A percentile compares a stretch with the other conserved stretches of the same genome.
Evolutionary conservation across 75 land plant species (phyloP).

Genomic region (Cryptomeria japonica): DNA sequence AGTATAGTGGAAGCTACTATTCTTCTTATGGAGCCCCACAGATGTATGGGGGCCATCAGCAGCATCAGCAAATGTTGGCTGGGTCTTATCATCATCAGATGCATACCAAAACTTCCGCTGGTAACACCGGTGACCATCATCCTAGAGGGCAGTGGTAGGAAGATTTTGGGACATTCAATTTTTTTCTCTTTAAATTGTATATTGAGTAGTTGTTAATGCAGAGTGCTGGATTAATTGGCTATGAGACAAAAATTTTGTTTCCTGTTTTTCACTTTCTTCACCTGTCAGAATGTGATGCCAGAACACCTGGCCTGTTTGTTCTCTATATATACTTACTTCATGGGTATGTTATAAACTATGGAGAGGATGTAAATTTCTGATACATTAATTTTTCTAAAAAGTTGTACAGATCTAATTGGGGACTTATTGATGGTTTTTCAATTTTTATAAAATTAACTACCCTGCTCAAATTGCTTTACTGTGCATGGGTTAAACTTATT

Average conservation of each 20-base stretch:
- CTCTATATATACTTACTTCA: neutral
- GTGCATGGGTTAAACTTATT: neutral
- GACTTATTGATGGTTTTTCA: neutral
- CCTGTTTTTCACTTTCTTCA: neutral
- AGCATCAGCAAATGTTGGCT: neutral
- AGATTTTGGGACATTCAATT: neutral
- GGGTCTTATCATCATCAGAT: neutral
- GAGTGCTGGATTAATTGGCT: neutral
- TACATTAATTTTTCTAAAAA: neutral
- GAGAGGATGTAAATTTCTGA: neutral
- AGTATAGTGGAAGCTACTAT: neutral
- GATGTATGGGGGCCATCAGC: neutral
- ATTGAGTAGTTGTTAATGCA: neutral
- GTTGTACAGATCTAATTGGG: neutral
- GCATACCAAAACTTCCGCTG: neutral
- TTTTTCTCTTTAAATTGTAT: neutral
- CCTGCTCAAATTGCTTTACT: neutral
- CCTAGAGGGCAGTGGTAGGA: conserved; percentile 5
- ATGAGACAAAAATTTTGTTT: conserved; percentile 1
- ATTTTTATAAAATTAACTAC: neutral
- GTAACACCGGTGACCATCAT: neutral
- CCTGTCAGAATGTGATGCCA: neutral
- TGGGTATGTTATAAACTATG: neutral
- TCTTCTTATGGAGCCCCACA: neutral
- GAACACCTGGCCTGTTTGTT: neutral